phyloP scores from a whole-genome alignment of 2,329 filamentous ascomycete species.

The Penicillium rolfsii region DNA sequence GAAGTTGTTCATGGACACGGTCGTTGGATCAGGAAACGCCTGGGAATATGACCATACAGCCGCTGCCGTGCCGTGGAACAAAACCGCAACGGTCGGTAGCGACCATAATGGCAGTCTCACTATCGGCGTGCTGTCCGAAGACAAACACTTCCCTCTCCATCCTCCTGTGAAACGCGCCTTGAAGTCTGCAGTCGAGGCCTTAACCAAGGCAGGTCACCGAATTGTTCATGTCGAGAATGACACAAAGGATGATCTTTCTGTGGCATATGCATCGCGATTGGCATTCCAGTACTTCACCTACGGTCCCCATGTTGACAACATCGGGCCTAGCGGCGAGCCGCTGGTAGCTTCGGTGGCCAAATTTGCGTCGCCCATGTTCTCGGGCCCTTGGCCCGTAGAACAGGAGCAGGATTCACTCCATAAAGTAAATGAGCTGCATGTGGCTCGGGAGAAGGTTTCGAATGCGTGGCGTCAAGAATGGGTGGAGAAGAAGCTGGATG shows the following conservation, averaged over 20 bases:
- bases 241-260: slow-evolving; percentile 19
- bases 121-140: slow-evolving; percentile 55
- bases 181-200: slow-evolving; percentile 41
- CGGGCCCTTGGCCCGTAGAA: slow-evolving; percentile 36
- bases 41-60: slow-evolving; percentile 53
- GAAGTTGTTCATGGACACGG: slow-evolving; percentile 42
- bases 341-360: slow-evolving; percentile 46
- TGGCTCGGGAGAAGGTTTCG: slow-evolving; percentile 39
- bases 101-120: slow-evolving; percentile 35
- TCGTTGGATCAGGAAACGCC: slow-evolving; percentile 44
- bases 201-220: slow-evolving; percentile 52
- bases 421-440: slow-evolving; percentile 49
- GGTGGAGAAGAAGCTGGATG: slow-evolving; percentile 53
- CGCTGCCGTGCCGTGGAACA: slow-evolving; percentile 53
- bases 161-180: slow-evolving; percentile 55
- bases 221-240: slow-evolving; percentile 47
- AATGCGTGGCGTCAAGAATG: slow-evolving; percentile 50
- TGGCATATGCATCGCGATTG: slow-evolving; percentile 39
- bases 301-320: slow-evolving; percentile 31
- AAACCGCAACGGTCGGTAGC: slow-evolving; percentile 9
- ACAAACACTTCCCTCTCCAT: slow-evolving; percentile 54
- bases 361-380: slow-evolving; percentile 27
- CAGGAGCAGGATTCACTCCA: slow-evolving; percentile 38
- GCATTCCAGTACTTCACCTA: slow-evolving; percentile 48
- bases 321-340: slow-evolving; percentile 50